These are phyloP conservation scores for Colletotrichum spaethianum DNA, from an alignment of 2,329 filamentous ascomycete genomes.

Conservation along the genomic window DNA sequence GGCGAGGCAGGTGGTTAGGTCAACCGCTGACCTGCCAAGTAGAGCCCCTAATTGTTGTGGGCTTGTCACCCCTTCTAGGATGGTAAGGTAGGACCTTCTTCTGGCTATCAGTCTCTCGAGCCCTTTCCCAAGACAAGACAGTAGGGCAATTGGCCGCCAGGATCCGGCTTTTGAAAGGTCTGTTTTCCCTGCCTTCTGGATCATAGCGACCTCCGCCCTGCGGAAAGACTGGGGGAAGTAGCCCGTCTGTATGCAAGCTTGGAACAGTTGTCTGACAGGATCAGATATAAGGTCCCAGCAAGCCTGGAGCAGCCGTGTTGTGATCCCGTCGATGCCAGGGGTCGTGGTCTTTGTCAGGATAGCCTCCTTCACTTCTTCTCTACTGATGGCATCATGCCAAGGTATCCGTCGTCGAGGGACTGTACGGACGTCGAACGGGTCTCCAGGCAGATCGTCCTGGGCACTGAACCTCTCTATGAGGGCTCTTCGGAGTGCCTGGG, in stretches of 20 bases:
- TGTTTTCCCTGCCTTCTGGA: conserved; percentile 24
- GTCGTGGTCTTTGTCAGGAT: conserved; percentile 1
- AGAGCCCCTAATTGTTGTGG: conserved; percentile 27
- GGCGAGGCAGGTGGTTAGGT: background rate
- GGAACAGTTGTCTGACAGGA: conserved; percentile 13
- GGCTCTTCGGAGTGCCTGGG: background rate
- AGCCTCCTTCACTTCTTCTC: background rate
- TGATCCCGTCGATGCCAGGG: conserved; percentile 2
- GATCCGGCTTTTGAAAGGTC: background rate
- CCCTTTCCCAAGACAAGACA: background rate
- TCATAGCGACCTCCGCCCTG: conserved; percentile 32
- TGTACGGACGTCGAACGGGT: background rate
- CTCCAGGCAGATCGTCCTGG: background rate
- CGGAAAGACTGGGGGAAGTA: conserved; percentile 27
- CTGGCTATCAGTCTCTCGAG: conserved; percentile 34
- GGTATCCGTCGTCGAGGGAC: background rate
- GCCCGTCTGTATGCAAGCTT: conserved; percentile 19
- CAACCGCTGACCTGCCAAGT: conserved; percentile 2
- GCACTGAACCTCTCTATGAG: conserved; percentile 9
- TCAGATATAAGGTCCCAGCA: background rate
- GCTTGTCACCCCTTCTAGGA: conserved; percentile 2
- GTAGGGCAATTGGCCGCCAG: conserved; percentile 39
- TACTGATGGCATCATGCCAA: background rate
- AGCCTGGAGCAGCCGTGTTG: background rate
- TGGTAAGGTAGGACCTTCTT: conserved; percentile 7